These are phyloP conservation scores for Uronychia binucleata DNA, from an alignment of 73 alveolate species.

Conservation along the genomic window DNA sequence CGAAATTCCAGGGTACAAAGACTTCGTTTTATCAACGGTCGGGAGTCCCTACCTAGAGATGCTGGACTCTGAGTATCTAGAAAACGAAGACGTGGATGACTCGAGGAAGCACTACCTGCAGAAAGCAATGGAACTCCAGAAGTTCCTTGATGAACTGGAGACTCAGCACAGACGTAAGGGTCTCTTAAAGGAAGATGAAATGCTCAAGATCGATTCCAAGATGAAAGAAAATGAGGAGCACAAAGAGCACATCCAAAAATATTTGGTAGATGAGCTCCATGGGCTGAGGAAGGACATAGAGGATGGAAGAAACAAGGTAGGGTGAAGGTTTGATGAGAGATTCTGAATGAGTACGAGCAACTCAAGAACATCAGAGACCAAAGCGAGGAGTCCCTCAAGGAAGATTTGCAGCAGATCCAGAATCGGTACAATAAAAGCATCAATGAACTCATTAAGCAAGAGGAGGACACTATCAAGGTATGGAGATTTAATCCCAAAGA, in stretches of 20 bases:
- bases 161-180: slow-evolving; percentile 65
- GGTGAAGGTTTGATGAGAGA: background rate
- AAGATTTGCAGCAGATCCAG: slow-evolving; percentile 20
- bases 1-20: slow-evolving; percentile 53
- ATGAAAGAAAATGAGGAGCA: slow-evolving; percentile 71
- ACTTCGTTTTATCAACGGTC: slow-evolving; percentile 49
- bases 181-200: background rate
- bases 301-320: slow-evolving; percentile 55
- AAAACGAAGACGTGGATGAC: slow-evolving; percentile 28
- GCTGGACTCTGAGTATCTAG: slow-evolving; percentile 50
- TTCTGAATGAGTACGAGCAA: slow-evolving; percentile 42
- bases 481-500: slow-evolving; percentile 1
- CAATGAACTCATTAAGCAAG: slow-evolving; percentile 24
- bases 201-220: slow-evolving; percentile 62
- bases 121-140: slow-evolving; percentile 57
- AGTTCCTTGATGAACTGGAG: slow-evolving; percentile 55
- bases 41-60: slow-evolving; percentile 32
- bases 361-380: slow-evolving; percentile 27
- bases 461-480: slow-evolving; percentile 16
- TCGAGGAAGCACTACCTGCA: slow-evolving; percentile 61
- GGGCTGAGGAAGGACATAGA: slow-evolving; percentile 63
- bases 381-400: slow-evolving; percentile 59
- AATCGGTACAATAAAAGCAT: slow-evolving; percentile 29
- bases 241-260: slow-evolving; percentile 37
- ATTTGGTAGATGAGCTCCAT: slow-evolving; percentile 66